Evolutionary conservation across 2,329 filamentous ascomycete genomes (phyloP).

Genomic region (Colletotrichum sp.): DNA sequence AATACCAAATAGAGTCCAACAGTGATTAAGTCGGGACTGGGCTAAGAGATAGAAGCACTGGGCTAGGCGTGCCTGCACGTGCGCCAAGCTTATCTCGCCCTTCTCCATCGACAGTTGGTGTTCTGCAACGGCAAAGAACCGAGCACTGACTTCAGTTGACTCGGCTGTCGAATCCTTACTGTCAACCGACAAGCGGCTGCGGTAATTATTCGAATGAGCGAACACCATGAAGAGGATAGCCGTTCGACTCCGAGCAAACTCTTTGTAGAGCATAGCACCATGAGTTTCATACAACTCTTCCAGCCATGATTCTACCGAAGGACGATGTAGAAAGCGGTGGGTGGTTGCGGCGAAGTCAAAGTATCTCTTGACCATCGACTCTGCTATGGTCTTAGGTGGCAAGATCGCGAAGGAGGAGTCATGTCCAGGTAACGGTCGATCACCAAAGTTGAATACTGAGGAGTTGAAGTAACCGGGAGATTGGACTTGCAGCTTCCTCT

Average conservation of each 20-base stretch:
- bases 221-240: conserved; percentile 58
- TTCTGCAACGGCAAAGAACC: conserved; percentile 37
- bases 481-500: conserved; percentile 46
- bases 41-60: conserved; percentile 50
- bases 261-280: conserved; percentile 28
- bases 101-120: conserved; percentile 41
- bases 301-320: conserved; percentile 52
- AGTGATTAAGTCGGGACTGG: conserved; percentile 49
- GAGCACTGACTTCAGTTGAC: conserved; percentile 25
- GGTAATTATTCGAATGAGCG: conserved; percentile 51
- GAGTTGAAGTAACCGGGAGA: conserved; percentile 42
- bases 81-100: conserved; percentile 39
- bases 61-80: conserved; percentile 43
- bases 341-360: conserved; percentile 63
- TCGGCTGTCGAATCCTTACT: conserved; percentile 21
- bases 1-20: conserved; percentile 50
- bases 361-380: conserved; percentile 50
- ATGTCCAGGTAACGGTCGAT: conserved; percentile 49
- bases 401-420: conserved; percentile 42
- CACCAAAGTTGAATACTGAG: conserved; percentile 54
- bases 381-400: conserved; percentile 38
- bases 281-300: conserved; percentile 42
- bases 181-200: conserved; percentile 20
- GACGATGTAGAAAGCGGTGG: conserved; percentile 58
- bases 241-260: conserved; percentile 31